Conservation (phyloP, 1,284 basidiomycete species). For the Papiliotrema fonsecae region DNA sequence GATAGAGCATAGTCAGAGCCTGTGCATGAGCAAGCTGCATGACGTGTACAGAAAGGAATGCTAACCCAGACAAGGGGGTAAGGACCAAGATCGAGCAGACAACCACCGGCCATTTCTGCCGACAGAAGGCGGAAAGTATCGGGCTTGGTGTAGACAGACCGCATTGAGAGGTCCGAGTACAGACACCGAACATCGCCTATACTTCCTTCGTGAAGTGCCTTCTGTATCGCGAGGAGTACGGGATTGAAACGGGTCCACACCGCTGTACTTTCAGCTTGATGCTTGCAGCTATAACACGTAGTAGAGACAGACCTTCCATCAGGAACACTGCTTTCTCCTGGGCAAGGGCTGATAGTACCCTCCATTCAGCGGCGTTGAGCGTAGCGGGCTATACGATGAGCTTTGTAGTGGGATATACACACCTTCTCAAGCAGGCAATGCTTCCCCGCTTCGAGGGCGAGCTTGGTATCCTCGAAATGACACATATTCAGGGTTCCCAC, state of each 20-base stretch:
- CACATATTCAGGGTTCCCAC: slow-evolving; percentile 51
- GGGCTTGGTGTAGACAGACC: slow-evolving; percentile 4
- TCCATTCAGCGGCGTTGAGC: slow-evolving; percentile 50
- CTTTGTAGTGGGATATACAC: background rate
- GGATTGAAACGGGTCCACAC: slow-evolving; percentile 49
- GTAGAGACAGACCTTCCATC: slow-evolving; percentile 41
- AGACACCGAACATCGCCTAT: slow-evolving; percentile 43
- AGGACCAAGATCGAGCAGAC: slow-evolving; percentile 51
- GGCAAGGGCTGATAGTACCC: slow-evolving; percentile 45
- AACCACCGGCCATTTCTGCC: slow-evolving; percentile 50
- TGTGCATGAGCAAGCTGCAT: background rate
- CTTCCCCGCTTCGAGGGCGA: slow-evolving; percentile 49
- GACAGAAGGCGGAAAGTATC: background rate
- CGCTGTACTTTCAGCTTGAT: slow-evolving; percentile 15
- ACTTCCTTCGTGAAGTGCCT: slow-evolving; percentile 36
- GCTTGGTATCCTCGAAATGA: slow-evolving; percentile 49
- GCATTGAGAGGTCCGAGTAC: slow-evolving; percentile 37
- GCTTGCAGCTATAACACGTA: background rate
- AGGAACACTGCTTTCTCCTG: slow-evolving; percentile 40
- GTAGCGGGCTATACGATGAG: slow-evolving; percentile 40
- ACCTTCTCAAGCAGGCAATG: slow-evolving; percentile 49
- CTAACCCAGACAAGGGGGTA: slow-evolving; percentile 37
- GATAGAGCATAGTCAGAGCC: slow-evolving; percentile 34
- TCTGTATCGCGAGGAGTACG: slow-evolving; percentile 36
- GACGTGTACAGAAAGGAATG: too few relatives aligned